Conservation (phyloP, 768 basidiomycete genomes). For the Baorangia bicolor region DNA sequence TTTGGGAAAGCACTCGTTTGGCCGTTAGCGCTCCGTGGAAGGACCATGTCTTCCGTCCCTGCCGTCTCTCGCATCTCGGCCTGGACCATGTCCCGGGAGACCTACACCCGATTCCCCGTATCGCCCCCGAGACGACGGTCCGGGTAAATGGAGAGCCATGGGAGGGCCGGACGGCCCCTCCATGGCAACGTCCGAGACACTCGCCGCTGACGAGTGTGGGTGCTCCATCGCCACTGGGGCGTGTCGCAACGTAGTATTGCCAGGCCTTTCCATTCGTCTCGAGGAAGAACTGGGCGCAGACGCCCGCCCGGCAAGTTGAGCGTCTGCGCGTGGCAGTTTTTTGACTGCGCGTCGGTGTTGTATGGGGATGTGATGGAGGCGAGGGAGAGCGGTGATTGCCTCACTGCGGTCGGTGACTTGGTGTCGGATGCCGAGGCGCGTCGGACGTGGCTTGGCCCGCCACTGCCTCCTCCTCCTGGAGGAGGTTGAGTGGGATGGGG, state of each 20-base stretch:
- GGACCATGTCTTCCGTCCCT: conserved; percentile 33
- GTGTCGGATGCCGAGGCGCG: conserved; percentile 31
- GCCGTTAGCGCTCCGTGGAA: conserved; percentile 25
- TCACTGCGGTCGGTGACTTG: conserved; percentile 31
- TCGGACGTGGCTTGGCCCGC: conserved; percentile 25
- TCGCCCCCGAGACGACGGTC: conserved; percentile 33
- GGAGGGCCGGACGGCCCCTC: conserved; percentile 29
- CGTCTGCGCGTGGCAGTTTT: conserved; percentile 82
- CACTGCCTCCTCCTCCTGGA: conserved; percentile 9
- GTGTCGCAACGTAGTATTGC: conserved; percentile 41
- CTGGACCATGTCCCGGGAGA: conserved; percentile 21
- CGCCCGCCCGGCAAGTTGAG: conserved; percentile 66
- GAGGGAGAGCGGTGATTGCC: conserved; percentile 40
- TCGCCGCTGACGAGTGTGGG: conserved; percentile 22
- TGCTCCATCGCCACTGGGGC: conserved; percentile 28
- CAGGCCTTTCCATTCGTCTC: conserved; percentile 34
- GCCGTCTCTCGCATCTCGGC: conserved; percentile 37
- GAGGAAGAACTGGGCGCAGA: conserved; percentile 58
- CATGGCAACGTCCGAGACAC: conserved; percentile 29
- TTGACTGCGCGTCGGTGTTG: conserved; percentile 47
- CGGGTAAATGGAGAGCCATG: conserved; percentile 34
- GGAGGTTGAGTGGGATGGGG: conserved; percentile 20
- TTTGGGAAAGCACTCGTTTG: background rate
- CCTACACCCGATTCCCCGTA: conserved; percentile 35
- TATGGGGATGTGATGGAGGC: conserved; percentile 44